Percentiles rank a stretch among this genome's conserved stretches.
Conservation (phyloP, 106 monocot species). For the Apostasia ramifera region DNA sequence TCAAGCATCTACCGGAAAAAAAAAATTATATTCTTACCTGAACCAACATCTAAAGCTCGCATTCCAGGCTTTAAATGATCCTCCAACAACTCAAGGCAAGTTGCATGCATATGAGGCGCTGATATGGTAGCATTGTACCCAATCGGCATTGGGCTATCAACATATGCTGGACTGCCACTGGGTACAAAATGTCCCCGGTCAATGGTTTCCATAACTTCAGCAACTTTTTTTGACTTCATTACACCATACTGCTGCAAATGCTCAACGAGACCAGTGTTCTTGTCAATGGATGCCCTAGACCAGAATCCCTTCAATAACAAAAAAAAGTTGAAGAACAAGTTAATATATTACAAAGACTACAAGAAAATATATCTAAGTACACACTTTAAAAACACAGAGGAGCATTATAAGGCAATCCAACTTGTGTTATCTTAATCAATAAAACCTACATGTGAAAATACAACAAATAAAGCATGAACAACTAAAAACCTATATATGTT, state of each 20-base stretch:
- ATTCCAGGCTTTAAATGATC: constrained; percentile 77
- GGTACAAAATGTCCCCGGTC: constrained; percentile 77
- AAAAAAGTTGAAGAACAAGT: not conserved
- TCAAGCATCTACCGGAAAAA: no score
- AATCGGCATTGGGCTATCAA: constrained; percentile 79
- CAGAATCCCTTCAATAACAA: constrained; percentile 36
- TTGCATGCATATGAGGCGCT: constrained; percentile 89
- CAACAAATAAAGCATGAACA: no score
- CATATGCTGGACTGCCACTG: constrained; percentile 41
- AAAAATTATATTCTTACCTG: constrained; percentile 37
- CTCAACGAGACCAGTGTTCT: constrained; percentile 57
- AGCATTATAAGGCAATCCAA: no score
- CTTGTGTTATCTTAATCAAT: no score
- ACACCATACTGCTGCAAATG: constrained; percentile 46
- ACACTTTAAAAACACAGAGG: no score
- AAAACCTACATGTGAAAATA: no score
- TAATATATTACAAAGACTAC: not conserved
- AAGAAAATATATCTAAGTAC: no score
- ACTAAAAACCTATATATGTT: no score
- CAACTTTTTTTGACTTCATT: constrained; percentile 59
- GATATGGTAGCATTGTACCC: constrained; percentile 93
- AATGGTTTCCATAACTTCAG: constrained; percentile 73
- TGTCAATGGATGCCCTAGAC: constrained; percentile 40
- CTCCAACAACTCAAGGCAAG: constrained; percentile 66
- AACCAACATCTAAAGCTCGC: constrained; percentile 84